Conservation (phyloP, 495 filamentous ascomycete species). For the Aspergillus campestris region DNA sequence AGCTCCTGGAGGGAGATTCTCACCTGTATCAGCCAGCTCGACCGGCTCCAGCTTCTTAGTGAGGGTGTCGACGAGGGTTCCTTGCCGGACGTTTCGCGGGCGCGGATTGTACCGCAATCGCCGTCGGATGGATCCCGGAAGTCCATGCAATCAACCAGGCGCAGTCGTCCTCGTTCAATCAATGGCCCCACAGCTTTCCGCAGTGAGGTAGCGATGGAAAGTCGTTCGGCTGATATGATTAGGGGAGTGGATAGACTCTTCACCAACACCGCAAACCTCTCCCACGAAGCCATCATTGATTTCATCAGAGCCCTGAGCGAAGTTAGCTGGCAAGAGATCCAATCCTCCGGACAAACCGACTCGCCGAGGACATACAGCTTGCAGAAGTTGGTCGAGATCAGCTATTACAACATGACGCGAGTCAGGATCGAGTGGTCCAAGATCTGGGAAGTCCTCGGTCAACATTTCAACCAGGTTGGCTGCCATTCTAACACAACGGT, state of each 20-base stretch:
- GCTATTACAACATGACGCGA: slow-evolving; percentile 98
- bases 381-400: slow-evolving; percentile 97
- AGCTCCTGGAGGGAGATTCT: slow-evolving; percentile 92
- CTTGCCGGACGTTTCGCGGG: slow-evolving; percentile 86
- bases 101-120: slow-evolving; percentile 55
- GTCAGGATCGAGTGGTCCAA: slow-evolving; percentile 97
- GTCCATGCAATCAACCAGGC: slow-evolving; percentile 55
- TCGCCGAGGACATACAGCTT: slow-evolving; percentile 92
- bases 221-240: slow-evolving; percentile 83
- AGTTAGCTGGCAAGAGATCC: slow-evolving; percentile 98
- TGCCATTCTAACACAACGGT: slow-evolving; percentile 92
- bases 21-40: slow-evolving; percentile 91
- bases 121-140: slow-evolving; percentile 45
- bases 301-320: slow-evolving; percentile 90
- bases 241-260: slow-evolving; percentile 92
- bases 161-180: slow-evolving; percentile 56
- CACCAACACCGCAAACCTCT: slow-evolving; percentile 87
- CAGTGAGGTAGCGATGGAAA: slow-evolving; percentile 81
- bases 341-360: slow-evolving; percentile 89
- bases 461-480: slow-evolving; percentile 96
- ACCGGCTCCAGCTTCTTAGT: slow-evolving; percentile 90
- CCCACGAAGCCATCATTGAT: slow-evolving; percentile 92
- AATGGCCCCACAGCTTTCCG: slow-evolving; percentile 62
- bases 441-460: slow-evolving; percentile 91
- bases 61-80: slow-evolving; percentile 88